Conservation (phyloP, 78 protist species). For the Isochrysis galbana region DNA sequence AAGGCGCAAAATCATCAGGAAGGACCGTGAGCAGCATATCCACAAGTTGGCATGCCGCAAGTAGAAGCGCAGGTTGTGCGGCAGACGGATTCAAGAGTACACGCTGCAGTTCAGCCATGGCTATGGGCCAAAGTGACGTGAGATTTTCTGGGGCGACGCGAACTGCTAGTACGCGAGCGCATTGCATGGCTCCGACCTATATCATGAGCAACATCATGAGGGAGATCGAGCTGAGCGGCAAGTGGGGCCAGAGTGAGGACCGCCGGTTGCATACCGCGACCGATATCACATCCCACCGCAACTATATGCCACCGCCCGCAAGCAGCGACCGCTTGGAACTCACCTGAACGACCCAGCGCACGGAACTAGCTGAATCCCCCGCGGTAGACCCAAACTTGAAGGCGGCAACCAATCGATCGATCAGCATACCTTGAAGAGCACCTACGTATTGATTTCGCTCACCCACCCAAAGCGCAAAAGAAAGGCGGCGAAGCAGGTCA, state of each 20-base stretch:
- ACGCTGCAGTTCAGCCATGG: background rate
- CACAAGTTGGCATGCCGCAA: background rate
- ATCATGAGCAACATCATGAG: too few species aligned
- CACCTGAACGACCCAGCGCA: too few species aligned
- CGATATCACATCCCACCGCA: too few species aligned
- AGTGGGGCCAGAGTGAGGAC: too few species aligned
- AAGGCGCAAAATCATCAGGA: background rate
- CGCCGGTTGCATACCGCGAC: too few species aligned
- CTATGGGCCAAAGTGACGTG: background rate
- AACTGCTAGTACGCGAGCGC: background rate
- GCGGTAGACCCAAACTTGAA: background rate
- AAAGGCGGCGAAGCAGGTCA: background rate
- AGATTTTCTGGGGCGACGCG: background rate
- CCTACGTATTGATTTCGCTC: background rate
- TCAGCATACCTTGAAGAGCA: background rate
- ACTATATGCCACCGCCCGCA: too few species aligned
- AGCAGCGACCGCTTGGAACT: too few species aligned
- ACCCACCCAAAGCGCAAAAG: background rate
- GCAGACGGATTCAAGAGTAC: background rate
- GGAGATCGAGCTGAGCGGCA: too few species aligned
- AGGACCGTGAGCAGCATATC: background rate
- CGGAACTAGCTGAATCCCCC: too few species aligned
- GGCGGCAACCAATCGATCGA: background rate
- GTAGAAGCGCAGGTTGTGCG: background rate
- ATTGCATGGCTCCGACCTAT: background rate